Percentiles rank a stretch among this genome's conserved stretches.
These are phyloP conservation scores for Kluyveromyces nonfermentans DNA, from an alignment of 805 yeast species.

Conservation along the genomic window DNA sequence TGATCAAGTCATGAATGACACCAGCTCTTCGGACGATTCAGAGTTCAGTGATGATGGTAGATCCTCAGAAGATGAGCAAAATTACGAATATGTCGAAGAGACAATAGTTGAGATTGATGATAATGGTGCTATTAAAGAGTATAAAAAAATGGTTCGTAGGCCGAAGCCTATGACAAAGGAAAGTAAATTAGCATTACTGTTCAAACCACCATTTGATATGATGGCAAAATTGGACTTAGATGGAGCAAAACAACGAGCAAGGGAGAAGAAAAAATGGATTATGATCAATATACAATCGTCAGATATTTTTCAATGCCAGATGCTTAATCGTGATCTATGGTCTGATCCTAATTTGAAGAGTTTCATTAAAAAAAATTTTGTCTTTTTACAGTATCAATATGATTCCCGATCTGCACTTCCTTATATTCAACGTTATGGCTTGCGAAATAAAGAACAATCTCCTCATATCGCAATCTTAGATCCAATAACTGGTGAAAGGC, in stretches of 20 bases:
- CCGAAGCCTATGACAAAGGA: conserved; percentile 21
- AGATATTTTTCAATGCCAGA: conserved; percentile 79
- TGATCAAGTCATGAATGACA: conserved; percentile 9
- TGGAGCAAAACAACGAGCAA: conserved; percentile 59
- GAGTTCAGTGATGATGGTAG: conserved; percentile 29
- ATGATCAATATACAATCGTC: conserved; percentile 81
- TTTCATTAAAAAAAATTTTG: conserved; percentile 54
- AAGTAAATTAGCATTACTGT: conserved; percentile 66
- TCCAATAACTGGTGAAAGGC: conserved; percentile 91
- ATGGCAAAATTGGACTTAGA: conserved; percentile 64
- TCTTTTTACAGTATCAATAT: conserved; percentile 77
- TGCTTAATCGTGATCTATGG: conserved; percentile 91
- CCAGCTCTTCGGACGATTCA: conserved; percentile 30
- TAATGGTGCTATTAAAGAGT: conserved; percentile 31
- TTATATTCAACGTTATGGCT: conserved; percentile 65
- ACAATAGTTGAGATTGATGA: conserved; percentile 26
- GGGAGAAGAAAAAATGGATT: conserved; percentile 61
- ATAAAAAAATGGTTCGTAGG: conserved; percentile 20
- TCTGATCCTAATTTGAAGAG: conserved; percentile 56
- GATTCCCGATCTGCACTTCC: conserved; percentile 68
- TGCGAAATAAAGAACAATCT: conserved; percentile 37
- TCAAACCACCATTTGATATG: conserved; percentile 90
- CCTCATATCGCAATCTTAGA: conserved; percentile 92
- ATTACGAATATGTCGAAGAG: conserved; percentile 27
- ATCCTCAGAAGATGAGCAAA: conserved; percentile 31